Evolutionary conservation across 257 asterid species (phyloP).

Genomic region (Ilex asprella): DNA sequence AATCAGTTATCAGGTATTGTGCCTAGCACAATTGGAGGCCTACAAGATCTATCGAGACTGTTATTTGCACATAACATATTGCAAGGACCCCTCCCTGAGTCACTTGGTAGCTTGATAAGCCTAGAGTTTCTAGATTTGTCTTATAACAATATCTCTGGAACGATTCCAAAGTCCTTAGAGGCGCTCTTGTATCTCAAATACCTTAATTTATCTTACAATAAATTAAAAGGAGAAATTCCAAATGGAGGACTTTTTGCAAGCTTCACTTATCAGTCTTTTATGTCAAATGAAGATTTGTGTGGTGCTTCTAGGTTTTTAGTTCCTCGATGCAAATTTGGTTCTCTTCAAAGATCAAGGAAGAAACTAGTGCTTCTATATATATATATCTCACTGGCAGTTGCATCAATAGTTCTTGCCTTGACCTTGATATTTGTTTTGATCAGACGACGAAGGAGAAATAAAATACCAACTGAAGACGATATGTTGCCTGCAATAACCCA

Average conservation of each 20-base stretch:
- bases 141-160: conserved; percentile 18
- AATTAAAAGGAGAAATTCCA: conserved; percentile 23
- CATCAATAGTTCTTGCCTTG: conserved; percentile 6
- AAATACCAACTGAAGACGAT: not conserved
- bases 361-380: not conserved
- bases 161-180: conserved; percentile 22
- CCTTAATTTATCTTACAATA: conserved; percentile 19
- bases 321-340: conserved; percentile 13
- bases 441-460: conserved; percentile 2
- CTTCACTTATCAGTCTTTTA: conserved; percentile 15
- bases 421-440: conserved; percentile 8
- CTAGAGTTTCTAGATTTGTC: conserved; percentile 20
- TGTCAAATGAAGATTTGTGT: conserved; percentile 18
- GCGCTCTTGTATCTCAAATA: conserved; percentile 3
- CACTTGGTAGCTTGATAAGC: conserved; percentile 7
- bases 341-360: not conserved
- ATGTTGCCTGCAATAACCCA: conserved; percentile 1
- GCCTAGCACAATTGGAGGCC: conserved; percentile 13
- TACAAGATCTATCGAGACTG: conserved; percentile 8
- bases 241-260: conserved; percentile 15
- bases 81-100: conserved; percentile 22
- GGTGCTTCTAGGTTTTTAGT: conserved; percentile 9
- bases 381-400: conserved; percentile 3
- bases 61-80: conserved; percentile 20
- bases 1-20: conserved; percentile 26